A percentile compares a stretch with the other conserved stretches of the same genome.
Conservation (phyloP, 352 stramenopile genomes). For the Thalassiosira ordinaria region DNA sequence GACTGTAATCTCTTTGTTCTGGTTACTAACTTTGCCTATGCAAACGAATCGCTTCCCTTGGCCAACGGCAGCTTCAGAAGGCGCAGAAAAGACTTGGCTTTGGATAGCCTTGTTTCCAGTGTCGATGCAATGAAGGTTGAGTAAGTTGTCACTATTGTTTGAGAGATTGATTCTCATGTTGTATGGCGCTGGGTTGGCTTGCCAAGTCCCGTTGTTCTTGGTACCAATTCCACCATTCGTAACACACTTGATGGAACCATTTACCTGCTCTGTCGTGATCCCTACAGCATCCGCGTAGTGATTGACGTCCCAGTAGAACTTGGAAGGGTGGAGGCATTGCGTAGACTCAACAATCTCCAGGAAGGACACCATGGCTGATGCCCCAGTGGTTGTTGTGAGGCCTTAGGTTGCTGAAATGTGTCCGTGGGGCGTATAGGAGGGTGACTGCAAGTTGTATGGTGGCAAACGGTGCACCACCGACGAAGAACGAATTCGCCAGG, state of each 20-base stretch:
- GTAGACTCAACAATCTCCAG: not conserved
- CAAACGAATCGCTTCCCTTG: not conserved
- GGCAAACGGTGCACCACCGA: not conserved
- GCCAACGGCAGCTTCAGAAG: not conserved
- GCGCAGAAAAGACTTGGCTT: not conserved
- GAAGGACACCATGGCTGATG: not conserved
- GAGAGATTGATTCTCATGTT: not conserved
- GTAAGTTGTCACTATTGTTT: not conserved
- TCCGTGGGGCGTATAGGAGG: not conserved
- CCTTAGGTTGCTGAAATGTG: not conserved
- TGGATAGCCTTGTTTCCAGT: not conserved
- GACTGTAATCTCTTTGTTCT: not conserved
- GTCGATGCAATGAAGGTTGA: not conserved
- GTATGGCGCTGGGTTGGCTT: not conserved
- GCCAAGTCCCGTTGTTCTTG: not conserved
- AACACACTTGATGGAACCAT: constrained; percentile 1
- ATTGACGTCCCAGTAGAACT: not conserved
- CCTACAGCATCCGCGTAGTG: not conserved
- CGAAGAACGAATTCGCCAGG: not conserved
- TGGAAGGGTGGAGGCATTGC: not conserved
- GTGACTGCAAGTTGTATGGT: not conserved
- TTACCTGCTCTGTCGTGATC: not conserved
- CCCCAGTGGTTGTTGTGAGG: not conserved
- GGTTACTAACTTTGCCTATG: not conserved
- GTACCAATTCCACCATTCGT: not conserved